Evolutionary conservation across 805 yeast species (phyloP).

Genomic region (Saturnispora dispora): DNA sequence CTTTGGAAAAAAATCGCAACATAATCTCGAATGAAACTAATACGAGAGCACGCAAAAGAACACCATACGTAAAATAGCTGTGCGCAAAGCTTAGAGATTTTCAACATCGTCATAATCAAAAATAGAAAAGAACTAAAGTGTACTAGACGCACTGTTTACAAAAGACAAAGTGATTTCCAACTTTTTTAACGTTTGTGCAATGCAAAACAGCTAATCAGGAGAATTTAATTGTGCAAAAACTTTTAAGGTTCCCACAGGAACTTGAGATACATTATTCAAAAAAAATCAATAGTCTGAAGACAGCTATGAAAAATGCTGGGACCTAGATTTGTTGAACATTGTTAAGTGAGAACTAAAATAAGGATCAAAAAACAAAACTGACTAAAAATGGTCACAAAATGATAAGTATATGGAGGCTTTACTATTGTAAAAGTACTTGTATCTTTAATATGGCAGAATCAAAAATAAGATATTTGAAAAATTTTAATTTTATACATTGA

Average conservation of each 20-base stretch:
- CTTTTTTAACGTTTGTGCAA: conserved; percentile 15
- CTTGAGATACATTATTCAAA: neutral
- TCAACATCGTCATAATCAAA: conserved; percentile 4
- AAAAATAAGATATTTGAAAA: conserved; percentile 19
- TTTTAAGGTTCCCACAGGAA: conserved; percentile 23
- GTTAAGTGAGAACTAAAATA: too few relatives aligned
- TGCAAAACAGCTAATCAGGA: conserved; percentile 17
- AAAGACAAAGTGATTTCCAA: conserved; percentile 17
- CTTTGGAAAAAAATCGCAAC: too few relatives aligned
- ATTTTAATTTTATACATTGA: conserved; percentile 25
- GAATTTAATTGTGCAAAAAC: conserved; percentile 13
- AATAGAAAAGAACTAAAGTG: conserved; percentile 16
- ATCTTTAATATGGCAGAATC: conserved; percentile 6
- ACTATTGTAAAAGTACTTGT: too few relatives aligned
- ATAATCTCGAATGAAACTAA: too few relatives aligned
- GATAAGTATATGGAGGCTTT: too few relatives aligned
- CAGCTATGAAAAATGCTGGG: neutral
- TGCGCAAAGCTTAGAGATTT: too few relatives aligned
- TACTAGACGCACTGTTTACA: too few relatives aligned
- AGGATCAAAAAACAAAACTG: too few relatives aligned
- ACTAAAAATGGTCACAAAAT: too few relatives aligned
- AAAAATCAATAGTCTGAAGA: conserved; percentile 29
- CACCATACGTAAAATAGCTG: too few relatives aligned
- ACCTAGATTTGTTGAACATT: too few relatives aligned
- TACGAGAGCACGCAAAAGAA: too few relatives aligned